Evolutionary conservation across 805 yeast genomes (phyloP).

Genomic region (Schizosaccharomyces lindneri): DNA sequence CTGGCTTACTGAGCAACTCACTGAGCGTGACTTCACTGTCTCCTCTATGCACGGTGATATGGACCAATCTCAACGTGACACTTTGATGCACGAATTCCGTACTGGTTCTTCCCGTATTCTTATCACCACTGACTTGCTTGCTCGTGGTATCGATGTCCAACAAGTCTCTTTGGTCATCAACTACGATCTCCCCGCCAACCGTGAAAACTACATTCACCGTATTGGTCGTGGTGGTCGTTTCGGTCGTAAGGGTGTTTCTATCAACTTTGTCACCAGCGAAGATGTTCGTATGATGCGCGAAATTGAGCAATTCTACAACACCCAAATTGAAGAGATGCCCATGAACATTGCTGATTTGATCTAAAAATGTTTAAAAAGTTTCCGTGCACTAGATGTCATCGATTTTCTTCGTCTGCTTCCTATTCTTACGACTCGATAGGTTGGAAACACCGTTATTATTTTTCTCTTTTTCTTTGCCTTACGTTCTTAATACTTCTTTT

Average conservation of each 20-base stretch:
- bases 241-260: constrained; percentile 96
- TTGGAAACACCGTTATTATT: not conserved
- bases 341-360: constrained; percentile 18
- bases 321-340: constrained; percentile 90
- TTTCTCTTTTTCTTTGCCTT: not conserved
- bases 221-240: constrained; percentile 97
- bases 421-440: not conserved
- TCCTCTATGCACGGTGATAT: constrained; percentile 91
- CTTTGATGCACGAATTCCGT: constrained; percentile 87
- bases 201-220: constrained; percentile 88
- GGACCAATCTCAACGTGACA: constrained; percentile 81
- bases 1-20: constrained; percentile 52
- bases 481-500: not conserved
- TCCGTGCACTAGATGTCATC: not conserved
- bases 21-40: constrained; percentile 65
- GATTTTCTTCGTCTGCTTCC: not conserved
- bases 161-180: constrained; percentile 87
- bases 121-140: constrained; percentile 85
- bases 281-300: constrained; percentile 57
- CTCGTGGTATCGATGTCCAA: constrained; percentile 94
- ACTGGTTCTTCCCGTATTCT: constrained; percentile 80
- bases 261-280: constrained; percentile 67
- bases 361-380: constrained; percentile 4
- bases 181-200: constrained; percentile 73
- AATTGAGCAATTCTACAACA: constrained; percentile 71